Conservation (phyloP, 176 grass and related monocot species). For the Oropetium thomaeum region DNA sequence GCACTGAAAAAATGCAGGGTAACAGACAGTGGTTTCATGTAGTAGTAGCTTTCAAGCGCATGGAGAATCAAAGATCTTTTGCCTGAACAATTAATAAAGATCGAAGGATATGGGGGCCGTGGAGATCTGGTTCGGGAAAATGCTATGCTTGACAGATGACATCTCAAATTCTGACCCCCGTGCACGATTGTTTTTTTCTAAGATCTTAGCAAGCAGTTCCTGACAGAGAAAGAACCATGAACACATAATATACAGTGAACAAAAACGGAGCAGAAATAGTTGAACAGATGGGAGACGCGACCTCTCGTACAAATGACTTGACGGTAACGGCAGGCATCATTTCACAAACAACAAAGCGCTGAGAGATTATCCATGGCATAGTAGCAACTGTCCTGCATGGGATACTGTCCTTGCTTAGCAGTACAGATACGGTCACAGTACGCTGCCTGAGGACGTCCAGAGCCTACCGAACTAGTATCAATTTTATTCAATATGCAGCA, state of each 20-base stretch:
- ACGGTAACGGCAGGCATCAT: conserved; percentile 28
- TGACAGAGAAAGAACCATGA: not conserved
- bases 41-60: conserved; percentile 43
- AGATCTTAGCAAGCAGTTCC: not conserved
- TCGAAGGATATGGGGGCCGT: not conserved
- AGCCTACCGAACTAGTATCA: not conserved
- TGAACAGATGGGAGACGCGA: not conserved
- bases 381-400: conserved; percentile 20
- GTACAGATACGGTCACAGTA: conserved; percentile 12
- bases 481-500: conserved; percentile 9
- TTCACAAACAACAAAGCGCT: not conserved
- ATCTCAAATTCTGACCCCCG: not conserved
- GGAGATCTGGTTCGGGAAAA: not conserved
- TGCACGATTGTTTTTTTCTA: not conserved
- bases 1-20: not conserved
- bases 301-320: conserved; percentile 21
- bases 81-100: not conserved
- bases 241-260: not conserved
- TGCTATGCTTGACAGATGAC: not conserved
- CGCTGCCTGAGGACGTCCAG: not conserved
- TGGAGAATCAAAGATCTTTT: conserved; percentile 26
- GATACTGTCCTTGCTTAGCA: conserved; percentile 29
- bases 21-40: conserved; percentile 18
- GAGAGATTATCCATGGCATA: not conserved
- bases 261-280: not conserved